Evolutionary conservation across 2,329 filamentous ascomycete genomes (phyloP).

Genomic region (Pseudogymnoascus sp.): DNA sequence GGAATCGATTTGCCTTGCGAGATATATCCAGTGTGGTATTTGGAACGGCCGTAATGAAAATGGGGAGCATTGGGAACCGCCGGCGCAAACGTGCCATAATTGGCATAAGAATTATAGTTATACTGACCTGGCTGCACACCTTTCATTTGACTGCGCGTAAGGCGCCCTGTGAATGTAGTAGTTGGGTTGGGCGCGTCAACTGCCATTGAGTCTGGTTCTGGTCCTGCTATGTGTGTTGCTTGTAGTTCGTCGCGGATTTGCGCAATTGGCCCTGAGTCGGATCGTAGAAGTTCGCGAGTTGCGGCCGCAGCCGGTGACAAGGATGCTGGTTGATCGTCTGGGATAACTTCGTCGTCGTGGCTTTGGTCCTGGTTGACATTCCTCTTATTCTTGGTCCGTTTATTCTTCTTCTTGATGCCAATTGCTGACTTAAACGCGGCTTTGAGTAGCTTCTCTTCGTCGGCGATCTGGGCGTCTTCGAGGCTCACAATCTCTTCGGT

Average conservation of each 20-base stretch:
- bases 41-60: slow-evolving; percentile 1
- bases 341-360: background rate
- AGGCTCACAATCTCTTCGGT: slow-evolving; percentile 1
- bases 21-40: background rate
- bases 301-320: background rate
- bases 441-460: slow-evolving; percentile 25
- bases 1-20: background rate
- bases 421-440: slow-evolving; percentile 27
- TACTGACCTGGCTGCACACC: slow-evolving; percentile 27
- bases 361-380: slow-evolving; percentile 9
- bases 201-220: background rate
- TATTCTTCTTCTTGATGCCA: slow-evolving; percentile 22
- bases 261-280: background rate
- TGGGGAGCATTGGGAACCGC: background rate
- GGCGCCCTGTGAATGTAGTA: slow-evolving; percentile 13
- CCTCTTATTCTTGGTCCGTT: slow-evolving; percentile 18
- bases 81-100: slow-evolving; percentile 7
- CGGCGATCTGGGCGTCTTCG: slow-evolving; percentile 16
- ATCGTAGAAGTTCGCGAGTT: background rate
- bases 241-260: background rate
- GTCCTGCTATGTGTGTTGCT: background rate
- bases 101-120: slow-evolving; percentile 13
- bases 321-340: slow-evolving; percentile 5
- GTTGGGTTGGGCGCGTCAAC: background rate
- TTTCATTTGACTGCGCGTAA: slow-evolving; percentile 22